A percentile compares a stretch with the other conserved stretches of the same genome.
Evolutionary conservation across 169 alveolate genomes (phyloP).

Genomic region (Babesia bovis): DNA sequence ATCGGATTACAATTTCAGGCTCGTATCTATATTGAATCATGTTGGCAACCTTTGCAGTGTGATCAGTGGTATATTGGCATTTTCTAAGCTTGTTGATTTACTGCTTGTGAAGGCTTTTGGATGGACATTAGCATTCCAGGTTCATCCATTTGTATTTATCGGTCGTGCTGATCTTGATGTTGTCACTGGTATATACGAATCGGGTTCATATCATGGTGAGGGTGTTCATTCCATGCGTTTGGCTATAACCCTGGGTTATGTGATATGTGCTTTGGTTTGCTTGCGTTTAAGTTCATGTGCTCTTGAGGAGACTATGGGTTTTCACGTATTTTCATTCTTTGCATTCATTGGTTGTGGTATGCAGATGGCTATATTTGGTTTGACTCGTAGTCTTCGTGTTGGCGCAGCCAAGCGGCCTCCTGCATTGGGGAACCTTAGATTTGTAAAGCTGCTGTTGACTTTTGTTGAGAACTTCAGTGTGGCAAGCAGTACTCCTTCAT

Average conservation of each 20-base stretch:
- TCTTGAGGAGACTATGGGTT: conserved; percentile 74
- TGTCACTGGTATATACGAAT: conserved; percentile 22
- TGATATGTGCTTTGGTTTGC: conserved; percentile 70
- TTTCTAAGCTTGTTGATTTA: conserved; percentile 74
- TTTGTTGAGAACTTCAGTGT: conserved; percentile 74
- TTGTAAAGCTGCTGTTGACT: conserved; percentile 39
- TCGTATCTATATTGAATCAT: conserved; percentile 70
- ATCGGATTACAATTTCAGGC: conserved; percentile 66
- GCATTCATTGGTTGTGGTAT: conserved; percentile 62
- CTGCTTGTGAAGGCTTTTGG: conserved; percentile 68
- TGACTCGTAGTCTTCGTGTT: conserved; percentile 13
- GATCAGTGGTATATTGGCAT: conserved; percentile 68
- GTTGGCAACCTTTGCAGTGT: conserved; percentile 71
- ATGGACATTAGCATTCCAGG: conserved; percentile 69
- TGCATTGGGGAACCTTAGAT: conserved; percentile 52
- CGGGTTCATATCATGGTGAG: background rate
- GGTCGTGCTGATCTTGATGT: conserved; percentile 23
- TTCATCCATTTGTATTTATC: conserved; percentile 64
- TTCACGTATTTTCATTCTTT: conserved; percentile 71
- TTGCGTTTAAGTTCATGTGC: conserved; percentile 67
- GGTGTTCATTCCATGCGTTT: conserved; percentile 20
- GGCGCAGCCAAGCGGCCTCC: conserved; percentile 47
- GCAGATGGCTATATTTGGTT: conserved; percentile 49
- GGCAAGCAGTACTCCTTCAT: conserved; percentile 74
- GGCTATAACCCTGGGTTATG: conserved; percentile 75